phyloP scores from a whole-genome alignment of 2,329 filamentous ascomycete species.

The Colletotrichum musicola region DNA sequence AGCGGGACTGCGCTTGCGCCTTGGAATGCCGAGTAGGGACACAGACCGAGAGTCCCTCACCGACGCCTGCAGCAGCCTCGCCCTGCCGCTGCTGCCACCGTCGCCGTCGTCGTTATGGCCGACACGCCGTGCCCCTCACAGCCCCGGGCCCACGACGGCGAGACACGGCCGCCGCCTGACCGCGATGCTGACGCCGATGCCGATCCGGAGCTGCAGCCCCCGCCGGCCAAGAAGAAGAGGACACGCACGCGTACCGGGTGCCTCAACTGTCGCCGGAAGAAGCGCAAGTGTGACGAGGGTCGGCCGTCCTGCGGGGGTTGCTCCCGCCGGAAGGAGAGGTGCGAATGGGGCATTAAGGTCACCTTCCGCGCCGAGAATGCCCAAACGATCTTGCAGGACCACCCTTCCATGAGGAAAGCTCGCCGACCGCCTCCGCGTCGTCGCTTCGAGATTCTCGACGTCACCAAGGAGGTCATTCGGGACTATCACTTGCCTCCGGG shows the following conservation, averaged over 20 bases:
- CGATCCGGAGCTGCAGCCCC: constrained; percentile 22
- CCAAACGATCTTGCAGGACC: constrained; percentile 46
- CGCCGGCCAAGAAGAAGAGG: constrained; percentile 43
- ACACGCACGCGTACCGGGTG: constrained; percentile 52
- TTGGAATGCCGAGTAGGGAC: constrained; percentile 20
- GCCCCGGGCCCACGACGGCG: background rate
- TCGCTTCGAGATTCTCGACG: constrained; percentile 52
- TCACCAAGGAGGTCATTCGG: constrained; percentile 52
- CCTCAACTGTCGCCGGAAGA: constrained; percentile 54
- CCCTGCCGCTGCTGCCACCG: background rate
- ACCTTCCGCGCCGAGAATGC: constrained; percentile 54
- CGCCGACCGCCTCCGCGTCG: constrained; percentile 42
- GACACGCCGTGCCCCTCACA: background rate
- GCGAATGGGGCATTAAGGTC: constrained; percentile 54
- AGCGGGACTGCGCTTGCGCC: constrained; percentile 20
- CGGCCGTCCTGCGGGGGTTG: constrained; percentile 52
- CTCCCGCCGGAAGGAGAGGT: constrained; percentile 47
- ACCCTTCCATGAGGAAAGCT: constrained; percentile 51
- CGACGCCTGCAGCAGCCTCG: constrained; percentile 12
- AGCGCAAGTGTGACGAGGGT: constrained; percentile 54
- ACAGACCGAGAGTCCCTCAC: background rate
- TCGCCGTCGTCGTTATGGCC: background rate
- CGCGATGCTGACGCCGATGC: background rate
- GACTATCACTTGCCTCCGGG: constrained; percentile 48
- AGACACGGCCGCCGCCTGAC: background rate